Base-by-base conservation (phyloP, 768 basidiomycete species). In the Pluteus cervinus region DNA sequence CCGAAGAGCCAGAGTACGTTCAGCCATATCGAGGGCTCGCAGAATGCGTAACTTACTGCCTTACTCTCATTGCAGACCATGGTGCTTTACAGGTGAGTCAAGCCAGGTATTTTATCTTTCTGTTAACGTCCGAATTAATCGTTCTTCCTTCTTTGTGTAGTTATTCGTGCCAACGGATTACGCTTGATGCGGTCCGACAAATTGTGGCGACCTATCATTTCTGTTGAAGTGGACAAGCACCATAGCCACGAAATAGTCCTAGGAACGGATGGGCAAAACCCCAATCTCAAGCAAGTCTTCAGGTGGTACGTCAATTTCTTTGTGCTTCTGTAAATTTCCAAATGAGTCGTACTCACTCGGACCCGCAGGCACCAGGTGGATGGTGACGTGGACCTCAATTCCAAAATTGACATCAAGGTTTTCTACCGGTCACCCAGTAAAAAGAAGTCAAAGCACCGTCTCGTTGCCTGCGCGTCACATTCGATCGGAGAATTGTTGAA, bases 181-280 rank as follows among this genome's bases (percentile, higher is more conserved):
- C 66, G 60, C 40, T 46, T 71, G 14, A 56, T 83, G 49, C 70
- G 79, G 26, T 65, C 73, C 1, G 81, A 80, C 40, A 79, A 68
- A 48, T 66, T 73, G 21, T 85, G 82, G 82, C 54, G 80, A 16
- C 81, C 84, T 2, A 75, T 85, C 25, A 60, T 86, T 34, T 66
- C 71, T 0, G 52, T 86, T 4, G 68, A 71, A 14, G 58, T 80
- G 8, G 76, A 74, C 39, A 65, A 71, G 4, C 68, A 73, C 18
- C 59, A 69, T n/a, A 40, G 34, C 4, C 67, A 76, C 40, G 83
- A 86, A 48, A 62, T 73, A 7, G 55, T 63, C 15, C 71, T 86
- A 2, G 84, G 83, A 0, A 62, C 62, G 14, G 81, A 86, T 39
- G 84, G 84, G 0, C 81, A 84, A 49, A 81, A 79, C 40, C 71